Conservation (phyloP, 2,329 filamentous ascomycete species). For the Leptographium lundbergii region DNA sequence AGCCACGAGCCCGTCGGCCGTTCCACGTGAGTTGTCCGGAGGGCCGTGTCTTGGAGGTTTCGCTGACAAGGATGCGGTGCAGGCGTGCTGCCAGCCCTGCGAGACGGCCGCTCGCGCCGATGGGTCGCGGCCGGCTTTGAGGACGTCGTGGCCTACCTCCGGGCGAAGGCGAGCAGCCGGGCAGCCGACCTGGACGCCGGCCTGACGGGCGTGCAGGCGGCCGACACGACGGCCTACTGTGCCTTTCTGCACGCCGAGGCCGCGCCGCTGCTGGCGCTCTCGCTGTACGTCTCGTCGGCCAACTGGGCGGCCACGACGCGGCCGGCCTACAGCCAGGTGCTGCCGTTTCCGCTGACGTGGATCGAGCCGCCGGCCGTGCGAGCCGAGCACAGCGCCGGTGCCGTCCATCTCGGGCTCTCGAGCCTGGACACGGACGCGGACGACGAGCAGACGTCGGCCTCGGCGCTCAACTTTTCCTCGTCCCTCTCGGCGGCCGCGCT, state of each 20-base stretch:
- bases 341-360: conserved; percentile 83
- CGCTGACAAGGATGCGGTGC: conserved; percentile 15
- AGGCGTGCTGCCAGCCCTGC: conserved; percentile 44
- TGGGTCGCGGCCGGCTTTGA: conserved; percentile 49
- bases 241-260: conserved; percentile 64
- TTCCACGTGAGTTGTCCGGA: conserved; percentile 31
- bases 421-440: conserved; percentile 45
- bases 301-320: conserved; percentile 73
- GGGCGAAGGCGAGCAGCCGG: background rate
- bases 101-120: conserved; percentile 32
- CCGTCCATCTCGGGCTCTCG: conserved; percentile 56
- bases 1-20: conserved; percentile 56
- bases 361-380: conserved; percentile 65
- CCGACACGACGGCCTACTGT: conserved; percentile 39
- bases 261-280: conserved; percentile 70
- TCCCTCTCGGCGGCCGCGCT: conserved; percentile 6
- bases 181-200: conserved; percentile 23
- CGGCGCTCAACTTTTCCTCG: background rate
- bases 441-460: conserved; percentile 28
- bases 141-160: conserved; percentile 46
- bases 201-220: conserved; percentile 26
- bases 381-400: conserved; percentile 54
- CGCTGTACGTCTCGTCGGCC: conserved; percentile 76
- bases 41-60: no score
- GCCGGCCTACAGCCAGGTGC: conserved; percentile 65